Conservation (phyloP, 2,329 filamentous ascomycete species). For the Botrytis hyacinthi region DNA sequence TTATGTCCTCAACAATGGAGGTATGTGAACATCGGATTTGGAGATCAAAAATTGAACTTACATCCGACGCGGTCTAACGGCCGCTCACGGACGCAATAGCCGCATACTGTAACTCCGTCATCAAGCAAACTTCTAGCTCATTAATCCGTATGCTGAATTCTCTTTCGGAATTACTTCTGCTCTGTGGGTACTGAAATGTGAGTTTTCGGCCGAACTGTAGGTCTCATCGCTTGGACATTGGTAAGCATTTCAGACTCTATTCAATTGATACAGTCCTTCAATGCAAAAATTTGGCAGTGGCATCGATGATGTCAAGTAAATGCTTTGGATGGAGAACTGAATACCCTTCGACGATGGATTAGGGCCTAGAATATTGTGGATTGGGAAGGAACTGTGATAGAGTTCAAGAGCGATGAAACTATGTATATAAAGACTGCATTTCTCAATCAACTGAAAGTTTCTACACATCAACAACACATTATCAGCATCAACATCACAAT, state of each 20-base stretch:
- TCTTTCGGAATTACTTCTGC: not conserved
- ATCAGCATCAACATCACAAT: not conserved
- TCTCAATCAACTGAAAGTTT: not conserved
- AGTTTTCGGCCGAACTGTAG: not conserved
- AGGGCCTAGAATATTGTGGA: not conserved
- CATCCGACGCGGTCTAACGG: not conserved
- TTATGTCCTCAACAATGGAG: not conserved
- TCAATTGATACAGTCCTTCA: not conserved
- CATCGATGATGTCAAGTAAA: not conserved
- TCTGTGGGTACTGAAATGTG: not conserved
- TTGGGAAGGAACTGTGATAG: not conserved
- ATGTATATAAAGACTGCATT: conserved; percentile 7
- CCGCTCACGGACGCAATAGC: not conserved
- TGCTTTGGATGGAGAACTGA: not conserved
- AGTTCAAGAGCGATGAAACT: not conserved
- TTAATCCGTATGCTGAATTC: not conserved
- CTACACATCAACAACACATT: not conserved
- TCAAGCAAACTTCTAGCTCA: not conserved
- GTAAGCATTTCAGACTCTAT: not conserved
- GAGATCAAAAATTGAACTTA: not conserved
- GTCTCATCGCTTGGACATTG: not conserved
- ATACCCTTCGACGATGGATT: not conserved
- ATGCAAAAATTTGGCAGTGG: not conserved
- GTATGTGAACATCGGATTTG: not conserved
- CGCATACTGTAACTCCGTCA: not conserved